Base-by-base conservation (phyloP, 768 basidiomycete species). In the Russula olivacea region DNA sequence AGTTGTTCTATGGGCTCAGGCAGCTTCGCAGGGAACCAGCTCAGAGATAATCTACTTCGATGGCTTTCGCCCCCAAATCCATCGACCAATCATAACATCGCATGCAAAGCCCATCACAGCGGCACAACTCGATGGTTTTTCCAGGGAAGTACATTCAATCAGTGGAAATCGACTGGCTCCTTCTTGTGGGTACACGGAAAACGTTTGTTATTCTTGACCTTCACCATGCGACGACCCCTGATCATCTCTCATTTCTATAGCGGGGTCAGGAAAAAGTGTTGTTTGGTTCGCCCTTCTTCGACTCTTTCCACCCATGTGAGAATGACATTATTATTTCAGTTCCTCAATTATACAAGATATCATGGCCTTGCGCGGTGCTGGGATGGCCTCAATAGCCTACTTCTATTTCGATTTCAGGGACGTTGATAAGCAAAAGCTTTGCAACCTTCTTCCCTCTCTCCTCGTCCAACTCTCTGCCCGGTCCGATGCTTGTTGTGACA, bases 21-120 rank as follows among this genome's bases (percentile, higher is more conserved):
- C 19, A 28, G 12, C 4, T 25, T 50, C 38, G 3, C 25, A 58
- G 58, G 48, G 17, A 25, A 40, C 19, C 48, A 40, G 0, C 36
- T 40, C 11, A 36, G 58, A 19, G 48, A 50, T 0, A 25, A 3
- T 9, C 36, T 58, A 2, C 19, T 25, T 19, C 17, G 25, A 30
- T 58, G 58, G 58, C 55, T 57, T 64, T 81, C 80, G 61, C 84
- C 80, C 2, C 47, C 47, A 17, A 23, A 59, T 38, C 58, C 48
- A 12, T 49, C 38, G 4, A 19, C 10, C 1, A 59, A 59, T 17
- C 48, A 38, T 36, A 36, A 59, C 25, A n/a, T 19, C 1, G 17
- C 38, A 3, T 21, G 23, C 34, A 34, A 30, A 9, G 36, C 38
- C 10, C 23, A 23, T 17, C 45, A 28, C 11, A 4, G 10, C 3